Evolutionary conservation across 768 basidiomycete genomes (phyloP).

Genomic region (Boletus rubescentipes): DNA sequence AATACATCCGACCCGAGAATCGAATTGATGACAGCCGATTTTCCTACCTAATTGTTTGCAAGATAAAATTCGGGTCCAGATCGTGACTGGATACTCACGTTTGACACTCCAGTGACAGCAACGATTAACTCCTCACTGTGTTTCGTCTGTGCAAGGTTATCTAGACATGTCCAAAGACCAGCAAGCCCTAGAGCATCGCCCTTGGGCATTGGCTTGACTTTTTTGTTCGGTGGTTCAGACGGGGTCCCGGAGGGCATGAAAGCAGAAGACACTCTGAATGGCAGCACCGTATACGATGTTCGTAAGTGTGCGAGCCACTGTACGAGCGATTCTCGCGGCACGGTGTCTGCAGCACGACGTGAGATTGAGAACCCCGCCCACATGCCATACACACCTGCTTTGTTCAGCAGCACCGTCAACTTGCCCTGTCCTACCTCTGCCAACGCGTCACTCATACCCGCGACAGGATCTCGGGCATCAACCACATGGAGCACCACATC

Average conservation of each 20-base stretch:
- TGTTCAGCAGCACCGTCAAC: conserved; percentile 75
- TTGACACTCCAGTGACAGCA: conserved; percentile 81
- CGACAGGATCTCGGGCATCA: conserved; percentile 80
- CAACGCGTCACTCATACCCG: conserved; percentile 69
- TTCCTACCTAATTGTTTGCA: conserved; percentile 59
- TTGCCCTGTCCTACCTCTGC: conserved; percentile 41
- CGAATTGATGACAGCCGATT: conserved; percentile 84
- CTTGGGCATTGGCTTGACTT: conserved; percentile 39
- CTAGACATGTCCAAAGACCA: conserved; percentile 49
- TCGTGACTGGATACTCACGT: conserved; percentile 47
- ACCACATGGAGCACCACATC: conserved; percentile 81
- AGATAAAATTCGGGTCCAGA: conserved; percentile 1
- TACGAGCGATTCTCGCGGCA: conserved; percentile 72
- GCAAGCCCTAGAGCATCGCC: conserved; percentile 66
- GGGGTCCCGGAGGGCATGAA: conserved; percentile 49
- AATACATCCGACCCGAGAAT: conserved; percentile 52
- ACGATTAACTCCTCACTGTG: conserved; percentile 53
- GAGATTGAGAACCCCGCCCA: background rate
- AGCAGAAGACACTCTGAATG: conserved; percentile 72
- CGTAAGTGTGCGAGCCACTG: conserved; percentile 70
- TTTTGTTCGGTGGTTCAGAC: conserved; percentile 39
- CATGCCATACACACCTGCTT: conserved; percentile 63
- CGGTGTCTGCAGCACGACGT: conserved; percentile 53
- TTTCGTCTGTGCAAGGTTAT: conserved; percentile 47
- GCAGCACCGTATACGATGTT: conserved; percentile 55